Evolutionary conservation across 495 filamentous ascomycete genomes (phyloP), one percentile per base, ranked within the genome.

Genomic region (Penicillium parvum): DNA sequence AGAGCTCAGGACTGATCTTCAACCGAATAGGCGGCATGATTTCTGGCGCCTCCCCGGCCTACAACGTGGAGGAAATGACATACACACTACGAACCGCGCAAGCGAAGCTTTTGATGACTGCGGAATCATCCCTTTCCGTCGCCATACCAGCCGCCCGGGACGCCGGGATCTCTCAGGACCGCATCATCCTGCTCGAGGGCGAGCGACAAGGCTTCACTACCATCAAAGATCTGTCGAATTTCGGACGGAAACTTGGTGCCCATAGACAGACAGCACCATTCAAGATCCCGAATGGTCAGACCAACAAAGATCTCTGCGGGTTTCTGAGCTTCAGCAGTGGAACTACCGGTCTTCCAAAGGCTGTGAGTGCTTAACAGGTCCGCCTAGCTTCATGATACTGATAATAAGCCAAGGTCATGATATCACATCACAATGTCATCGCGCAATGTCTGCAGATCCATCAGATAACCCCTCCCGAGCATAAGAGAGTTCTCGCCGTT

Each of bases 371-470:
- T 47, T 15, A 10, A 9, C 26, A 12, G 19, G 7, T 23, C 14
- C 32, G 32, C 11, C 20, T 6, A 11, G 72, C 72, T 66, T 3
- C 49, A 19, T 72, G 74, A 28, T 3, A 3, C 70, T 71, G n/a
- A 70, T 60, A 32, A 49, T 34, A 3, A 25, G 4, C 12, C 4
- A 14, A 63, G 57, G 75, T 81, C 20, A 82, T 83, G 79, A 80
- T 81, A 19, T 58, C 77, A 11, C 78, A 83, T 47, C 72, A 75
- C 28, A 83, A 84, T 49, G 71, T 82, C 10, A 83, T 84, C 15
- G 77, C 77, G 1, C 79, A 83, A 56, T 77, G 68, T 39, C 61
- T 83, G 27, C 81, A 83, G 52, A 55, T 83, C 30, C 47, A 68
- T 32, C 61, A 61, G 26, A 58, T 78, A 9, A 76, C 74, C 2